Conservation (phyloP, 352 stramenopile species). For the Pilasporangium apinafurcum region DNA sequence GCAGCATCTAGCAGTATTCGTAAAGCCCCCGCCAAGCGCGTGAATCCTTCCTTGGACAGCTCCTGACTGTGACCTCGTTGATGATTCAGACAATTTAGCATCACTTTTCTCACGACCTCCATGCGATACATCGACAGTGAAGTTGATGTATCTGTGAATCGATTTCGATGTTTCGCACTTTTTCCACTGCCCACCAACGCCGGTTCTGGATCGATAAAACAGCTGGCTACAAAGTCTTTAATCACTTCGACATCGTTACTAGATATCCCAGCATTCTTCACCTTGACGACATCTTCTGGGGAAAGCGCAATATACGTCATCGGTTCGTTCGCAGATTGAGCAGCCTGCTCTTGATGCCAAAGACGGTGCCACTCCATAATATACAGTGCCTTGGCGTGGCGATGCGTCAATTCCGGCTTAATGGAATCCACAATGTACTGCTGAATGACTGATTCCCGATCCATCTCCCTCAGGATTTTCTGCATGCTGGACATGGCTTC, state of each 20-base stretch:
- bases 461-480: conserved; percentile 59
- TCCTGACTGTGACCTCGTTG: conserved; percentile 54
- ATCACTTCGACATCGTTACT: conserved; percentile 75
- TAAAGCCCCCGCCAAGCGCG: conserved; percentile 40
- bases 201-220: conserved; percentile 63
- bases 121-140: conserved; percentile 67
- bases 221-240: conserved; percentile 82
- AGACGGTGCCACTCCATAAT: conserved; percentile 76
- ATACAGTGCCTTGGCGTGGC: conserved; percentile 67
- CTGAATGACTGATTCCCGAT: conserved; percentile 80
- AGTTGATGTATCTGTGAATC: conserved; percentile 57
- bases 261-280: conserved; percentile 57
- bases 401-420: conserved; percentile 74
- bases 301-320: conserved; percentile 34
- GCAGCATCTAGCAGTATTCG: conserved; percentile 60
- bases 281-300: conserved; percentile 35
- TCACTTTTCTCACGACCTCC: conserved; percentile 48
- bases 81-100: conserved; percentile 62
- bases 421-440: conserved; percentile 83
- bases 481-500: conserved; percentile 64
- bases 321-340: conserved; percentile 30
- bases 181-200: conserved; percentile 21
- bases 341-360: conserved; percentile 53
- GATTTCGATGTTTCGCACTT: conserved; percentile 42
- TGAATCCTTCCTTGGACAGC: conserved; percentile 49